Conservation (phyloP, 1,284 basidiomycete genomes). For the Puccinia horiana region DNA sequence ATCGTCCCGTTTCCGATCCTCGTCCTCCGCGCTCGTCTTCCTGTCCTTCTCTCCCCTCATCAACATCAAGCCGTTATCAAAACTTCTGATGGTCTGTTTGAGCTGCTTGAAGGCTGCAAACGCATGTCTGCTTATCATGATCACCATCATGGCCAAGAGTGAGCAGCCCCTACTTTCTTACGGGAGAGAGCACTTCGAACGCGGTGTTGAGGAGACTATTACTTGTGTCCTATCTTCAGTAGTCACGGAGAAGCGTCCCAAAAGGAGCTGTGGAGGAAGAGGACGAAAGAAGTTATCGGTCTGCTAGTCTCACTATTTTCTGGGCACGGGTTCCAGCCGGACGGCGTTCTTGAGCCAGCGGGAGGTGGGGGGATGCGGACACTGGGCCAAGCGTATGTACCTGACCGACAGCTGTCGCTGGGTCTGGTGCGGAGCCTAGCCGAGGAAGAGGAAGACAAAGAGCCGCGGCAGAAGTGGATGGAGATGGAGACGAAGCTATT, state of each 20-base stretch:
- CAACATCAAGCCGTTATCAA: background rate
- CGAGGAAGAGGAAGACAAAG: background rate
- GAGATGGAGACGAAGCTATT: conserved; percentile 12
- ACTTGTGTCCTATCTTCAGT: background rate
- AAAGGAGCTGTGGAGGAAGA: conserved; percentile 5
- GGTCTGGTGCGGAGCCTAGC: background rate
- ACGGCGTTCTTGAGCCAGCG: background rate
- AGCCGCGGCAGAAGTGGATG: background rate
- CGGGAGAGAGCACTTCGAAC: background rate
- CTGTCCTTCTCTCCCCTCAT: background rate
- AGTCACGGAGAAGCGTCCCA: background rate
- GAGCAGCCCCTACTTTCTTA: background rate
- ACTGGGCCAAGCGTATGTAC: background rate
- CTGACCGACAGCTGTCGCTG: background rate
- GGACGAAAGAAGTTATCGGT: background rate
- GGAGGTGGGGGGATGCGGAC: background rate
- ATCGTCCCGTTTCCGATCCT: conserved; percentile 34
- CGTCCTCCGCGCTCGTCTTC: conserved; percentile 14
- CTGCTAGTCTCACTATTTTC: background rate
- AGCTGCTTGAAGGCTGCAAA: conserved; percentile 24
- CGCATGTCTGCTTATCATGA: conserved; percentile 9
- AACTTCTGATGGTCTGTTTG: conserved; percentile 13
- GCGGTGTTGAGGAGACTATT: background rate
- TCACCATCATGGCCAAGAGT: background rate
- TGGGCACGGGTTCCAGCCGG: conserved; percentile 7